Evolutionary conservation across 768 basidiomycete genomes (phyloP).

Genomic region (Kwoniella dejecticola): DNA sequence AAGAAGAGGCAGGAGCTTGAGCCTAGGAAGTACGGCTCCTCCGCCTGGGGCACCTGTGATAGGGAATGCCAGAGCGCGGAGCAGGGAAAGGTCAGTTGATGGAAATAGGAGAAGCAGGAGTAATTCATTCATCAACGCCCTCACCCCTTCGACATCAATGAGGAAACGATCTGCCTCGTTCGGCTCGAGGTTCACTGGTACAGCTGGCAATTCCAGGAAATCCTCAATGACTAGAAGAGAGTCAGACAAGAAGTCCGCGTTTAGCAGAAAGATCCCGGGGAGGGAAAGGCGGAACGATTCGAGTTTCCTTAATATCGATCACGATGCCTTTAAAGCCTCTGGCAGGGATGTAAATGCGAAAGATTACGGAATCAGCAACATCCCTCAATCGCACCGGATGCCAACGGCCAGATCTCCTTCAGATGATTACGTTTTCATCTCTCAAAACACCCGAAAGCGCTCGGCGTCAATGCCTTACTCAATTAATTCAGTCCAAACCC

Average conservation of each 20-base stretch:
- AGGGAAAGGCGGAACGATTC: background rate
- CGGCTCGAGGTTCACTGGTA: constrained; percentile 15
- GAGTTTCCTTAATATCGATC: constrained; percentile 16
- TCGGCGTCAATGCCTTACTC: constrained; percentile 9
- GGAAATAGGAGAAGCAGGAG: constrained; percentile 23
- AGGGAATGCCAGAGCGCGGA: constrained; percentile 28
- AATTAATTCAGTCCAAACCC: constrained; percentile 3
- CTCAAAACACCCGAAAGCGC: constrained; percentile 8
- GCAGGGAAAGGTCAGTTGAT: constrained; percentile 17
- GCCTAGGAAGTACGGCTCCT: constrained; percentile 23
- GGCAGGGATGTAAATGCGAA: background rate
- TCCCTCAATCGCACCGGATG: background rate
- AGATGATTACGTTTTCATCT: constrained; percentile 7
- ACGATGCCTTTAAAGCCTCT: background rate
- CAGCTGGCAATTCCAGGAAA: constrained; percentile 1
- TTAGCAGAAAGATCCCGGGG: background rate
- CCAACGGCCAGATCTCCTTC: background rate
- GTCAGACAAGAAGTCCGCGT: background rate
- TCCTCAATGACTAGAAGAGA: background rate
- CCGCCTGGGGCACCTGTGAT: constrained; percentile 37
- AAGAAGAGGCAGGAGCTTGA: constrained; percentile 36
- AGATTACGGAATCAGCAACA: background rate
- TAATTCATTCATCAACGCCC: constrained; percentile 20
- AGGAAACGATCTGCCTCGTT: constrained; percentile 26
- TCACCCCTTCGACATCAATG: constrained; percentile 4